These are phyloP conservation scores for Pythium aquatile DNA, from an alignment of 352 stramenopile genomes.

Conservation along the genomic window DNA sequence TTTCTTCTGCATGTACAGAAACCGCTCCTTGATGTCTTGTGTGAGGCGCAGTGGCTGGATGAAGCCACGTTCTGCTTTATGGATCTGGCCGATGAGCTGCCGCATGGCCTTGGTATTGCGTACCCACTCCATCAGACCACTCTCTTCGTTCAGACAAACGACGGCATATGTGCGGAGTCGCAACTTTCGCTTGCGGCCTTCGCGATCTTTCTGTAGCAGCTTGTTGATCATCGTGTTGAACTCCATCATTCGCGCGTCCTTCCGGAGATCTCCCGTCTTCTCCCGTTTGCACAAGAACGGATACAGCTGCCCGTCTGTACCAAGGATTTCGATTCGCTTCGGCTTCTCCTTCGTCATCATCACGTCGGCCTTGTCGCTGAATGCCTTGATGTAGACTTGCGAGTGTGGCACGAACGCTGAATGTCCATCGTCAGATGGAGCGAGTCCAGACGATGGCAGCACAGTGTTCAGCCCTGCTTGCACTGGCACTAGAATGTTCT, in stretches of 20 bases:
- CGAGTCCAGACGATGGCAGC: constrained; percentile 59
- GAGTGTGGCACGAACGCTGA: constrained; percentile 59
- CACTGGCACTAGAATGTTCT: constrained; percentile 76
- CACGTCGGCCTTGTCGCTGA: constrained; percentile 91
- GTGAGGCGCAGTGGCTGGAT: constrained; percentile 78
- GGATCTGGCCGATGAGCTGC: constrained; percentile 82
- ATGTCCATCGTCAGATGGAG: constrained; percentile 50
- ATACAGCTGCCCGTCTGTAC: constrained; percentile 72
- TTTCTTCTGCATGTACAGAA: constrained; percentile 90
- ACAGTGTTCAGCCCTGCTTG: constrained; percentile 76
- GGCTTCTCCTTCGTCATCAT: constrained; percentile 99
- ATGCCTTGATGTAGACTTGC: constrained; percentile 86
- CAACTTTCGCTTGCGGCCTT: constrained; percentile 90
- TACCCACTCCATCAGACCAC: constrained; percentile 99
- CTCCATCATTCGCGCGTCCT: constrained; percentile 99
- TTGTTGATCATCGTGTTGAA: constrained; percentile 99
- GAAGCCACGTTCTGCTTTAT: constrained; percentile 85
- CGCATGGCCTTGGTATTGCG: constrained; percentile 94
- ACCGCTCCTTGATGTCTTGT: constrained; percentile 79
- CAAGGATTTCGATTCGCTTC: constrained; percentile 94
- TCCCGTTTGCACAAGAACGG: constrained; percentile 97
- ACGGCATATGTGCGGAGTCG: constrained; percentile 98
- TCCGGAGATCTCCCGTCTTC: constrained; percentile 98
- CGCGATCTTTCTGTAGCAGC: constrained; percentile 91
- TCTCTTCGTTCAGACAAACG: constrained; percentile 99